Percentiles rank a stretch among this genome's conserved stretches.
Evolutionary conservation across 495 filamentous ascomycete species (phyloP).

Genomic region (Podospora bellae-mahoneyi): DNA sequence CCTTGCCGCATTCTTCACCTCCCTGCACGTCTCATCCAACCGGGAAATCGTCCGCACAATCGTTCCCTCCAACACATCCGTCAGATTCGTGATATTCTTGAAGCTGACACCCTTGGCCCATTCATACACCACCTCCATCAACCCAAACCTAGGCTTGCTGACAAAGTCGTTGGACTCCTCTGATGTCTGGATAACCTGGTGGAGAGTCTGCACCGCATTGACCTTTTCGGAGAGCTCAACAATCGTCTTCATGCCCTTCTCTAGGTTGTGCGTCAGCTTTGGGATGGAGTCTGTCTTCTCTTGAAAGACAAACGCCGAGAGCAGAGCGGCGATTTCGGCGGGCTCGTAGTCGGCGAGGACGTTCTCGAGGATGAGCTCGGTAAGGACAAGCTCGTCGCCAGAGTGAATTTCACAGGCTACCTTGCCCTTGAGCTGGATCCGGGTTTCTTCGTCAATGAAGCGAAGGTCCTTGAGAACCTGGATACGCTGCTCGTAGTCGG

Average conservation of each 20-base stretch:
- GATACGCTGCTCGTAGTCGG: slow-evolving; percentile 95
- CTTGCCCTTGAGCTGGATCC: slow-evolving; percentile 94
- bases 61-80: slow-evolving; percentile 93
- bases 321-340: slow-evolving; percentile 90
- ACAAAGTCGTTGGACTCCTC: slow-evolving; percentile 93
- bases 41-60: slow-evolving; percentile 91
- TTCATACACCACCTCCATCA: slow-evolving; percentile 97
- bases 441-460: slow-evolving; percentile 78
- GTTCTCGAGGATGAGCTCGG: slow-evolving; percentile 93
- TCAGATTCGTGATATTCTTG: slow-evolving; percentile 94
- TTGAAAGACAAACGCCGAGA: slow-evolving; percentile 97
- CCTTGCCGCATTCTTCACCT: slow-evolving; percentile 94
- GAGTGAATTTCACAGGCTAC: slow-evolving; percentile 98
- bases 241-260: slow-evolving; percentile 81
- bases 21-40: slow-evolving; percentile 91
- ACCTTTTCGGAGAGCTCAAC: slow-evolving; percentile 86
- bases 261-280: slow-evolving; percentile 76
- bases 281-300: slow-evolving; percentile 88
- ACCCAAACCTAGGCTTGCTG: slow-evolving; percentile 77
- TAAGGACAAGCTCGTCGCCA: slow-evolving; percentile 94
- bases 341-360: slow-evolving; percentile 92
- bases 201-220: slow-evolving; percentile 76
- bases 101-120: slow-evolving; percentile 98
- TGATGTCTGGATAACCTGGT: slow-evolving; percentile 84
- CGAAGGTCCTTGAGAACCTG: slow-evolving; percentile 83